Conservation (phyloP, 257 asterid species). For the Solanum tacnaense region DNA sequence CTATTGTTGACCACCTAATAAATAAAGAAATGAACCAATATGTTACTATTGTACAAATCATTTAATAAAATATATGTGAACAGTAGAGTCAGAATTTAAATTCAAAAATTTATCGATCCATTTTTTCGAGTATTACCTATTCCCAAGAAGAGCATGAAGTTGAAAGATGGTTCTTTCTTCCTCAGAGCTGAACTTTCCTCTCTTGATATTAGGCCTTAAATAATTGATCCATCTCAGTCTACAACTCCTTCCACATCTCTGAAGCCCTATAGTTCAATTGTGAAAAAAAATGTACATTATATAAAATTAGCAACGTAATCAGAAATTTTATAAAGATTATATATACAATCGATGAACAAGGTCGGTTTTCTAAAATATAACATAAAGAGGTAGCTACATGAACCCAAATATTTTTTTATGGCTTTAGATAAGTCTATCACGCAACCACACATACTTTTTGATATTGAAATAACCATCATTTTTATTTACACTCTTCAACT, state of each 20-base stretch:
- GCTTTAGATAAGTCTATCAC: too few relatives aligned
- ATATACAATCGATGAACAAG: not conserved
- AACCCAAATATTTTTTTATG: too few relatives aligned
- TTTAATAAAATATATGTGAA: not conserved
- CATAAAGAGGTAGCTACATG: too few relatives aligned
- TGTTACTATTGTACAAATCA: not conserved
- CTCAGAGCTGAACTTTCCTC: slow-evolving; percentile 12
- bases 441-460: too few relatives aligned
- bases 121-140: not conserved
- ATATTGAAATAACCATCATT: too few relatives aligned
- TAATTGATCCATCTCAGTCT: slow-evolving; percentile 1
- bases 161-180: slow-evolving; percentile 22
- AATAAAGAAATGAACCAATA: not conserved
- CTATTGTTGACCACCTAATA: slow-evolving; percentile 20
- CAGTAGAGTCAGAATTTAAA: fast-evolving
- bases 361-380: too few relatives aligned
- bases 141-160: not conserved
- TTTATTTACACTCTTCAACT: too few relatives aligned
- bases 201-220: slow-evolving; percentile 15
- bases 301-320: not conserved
- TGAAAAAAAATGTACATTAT: not conserved
- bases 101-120: not conserved
- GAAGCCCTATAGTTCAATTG: slow-evolving; percentile 4
- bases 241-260: slow-evolving; percentile 18
- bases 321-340: not conserved